Evolutionary conservation across 768 basidiomycete species (phyloP), one percentile per base, ranked within the genome.

Genomic region (Termitomyces sp.): DNA sequence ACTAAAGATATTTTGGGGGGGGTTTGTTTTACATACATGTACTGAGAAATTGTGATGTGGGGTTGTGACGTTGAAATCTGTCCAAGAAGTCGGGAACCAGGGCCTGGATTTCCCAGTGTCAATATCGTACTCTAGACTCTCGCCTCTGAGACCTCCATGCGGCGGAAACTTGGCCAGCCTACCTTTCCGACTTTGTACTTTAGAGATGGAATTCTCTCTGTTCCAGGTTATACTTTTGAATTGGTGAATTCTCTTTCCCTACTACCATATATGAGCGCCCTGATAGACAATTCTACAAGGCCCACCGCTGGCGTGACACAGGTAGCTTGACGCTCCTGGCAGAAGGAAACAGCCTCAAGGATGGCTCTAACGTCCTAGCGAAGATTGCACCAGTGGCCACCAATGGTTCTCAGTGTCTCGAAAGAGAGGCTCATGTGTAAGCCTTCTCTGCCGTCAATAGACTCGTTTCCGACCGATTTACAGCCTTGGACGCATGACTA

Each of bases 321-420:
- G 87, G 87, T 51, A 85, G 85, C 58, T 80, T 85, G 77, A 89
- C 87, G 0, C 70, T 82, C 34, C 71, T 90, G 46, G 85, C 84
- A 0, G 86, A 88, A 67, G 87, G 87, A 21, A 83, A 76, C 62
- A 85, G 82, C 62, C 72, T 89, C 59, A 87, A 88, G 72, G 86
- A 88, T 65, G 81, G 84, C 34, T 84, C 84, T 4, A 81, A 77
- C 58, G 82, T 88, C 4, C 70, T 90, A 31, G 87, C 87, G 1
- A 90, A 90, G 73, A 86, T 90, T 62, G 86, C 85, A 5, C 81
- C 84, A 34, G 84, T 85, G 8, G 84, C 87, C 60, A 85, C 86
- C 9, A 87, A 87, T 67, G 86, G 82, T 16, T 86, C 87, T 4
- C 82, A 89, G 76, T 85, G 81, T 68, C 71, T 90, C 34, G 86